phyloP scores from a whole-genome alignment of 1,139 yeast species.

The Saccharomyces uvarum region DNA sequence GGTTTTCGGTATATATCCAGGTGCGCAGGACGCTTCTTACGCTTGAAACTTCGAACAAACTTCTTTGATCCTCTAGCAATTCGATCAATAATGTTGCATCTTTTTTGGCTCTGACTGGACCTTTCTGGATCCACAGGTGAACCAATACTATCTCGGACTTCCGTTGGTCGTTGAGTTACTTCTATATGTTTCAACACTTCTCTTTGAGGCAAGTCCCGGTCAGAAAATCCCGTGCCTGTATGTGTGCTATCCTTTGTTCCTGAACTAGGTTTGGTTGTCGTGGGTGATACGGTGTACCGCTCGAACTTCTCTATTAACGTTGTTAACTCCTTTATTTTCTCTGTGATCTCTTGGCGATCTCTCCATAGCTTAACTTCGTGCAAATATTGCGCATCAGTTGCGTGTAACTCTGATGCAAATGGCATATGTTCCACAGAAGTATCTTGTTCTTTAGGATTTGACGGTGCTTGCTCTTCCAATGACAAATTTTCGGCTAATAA shows the following conservation, averaged over 20 bases:
- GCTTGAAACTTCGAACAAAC: constrained; percentile 5
- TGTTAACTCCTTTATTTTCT: constrained; percentile 10
- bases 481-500: background rate
- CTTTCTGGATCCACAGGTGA: background rate
- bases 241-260: no score
- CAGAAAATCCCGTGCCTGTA: background rate
- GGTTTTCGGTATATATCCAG: constrained; percentile 8
- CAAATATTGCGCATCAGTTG: background rate
- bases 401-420: no score
- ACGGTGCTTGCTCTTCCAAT: constrained; percentile 3
- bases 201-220: background rate
- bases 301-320: constrained; percentile 6
- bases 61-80: constrained; percentile 5
- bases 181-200: background rate
- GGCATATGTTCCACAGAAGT: background rate
- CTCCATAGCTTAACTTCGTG: background rate
- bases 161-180: background rate
- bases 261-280: constrained; percentile 2
- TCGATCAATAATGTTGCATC: background rate
- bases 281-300: constrained; percentile 6
- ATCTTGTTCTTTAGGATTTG: background rate
- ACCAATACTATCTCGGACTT: background rate
- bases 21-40: constrained; percentile 5
- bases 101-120: background rate
- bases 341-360: constrained; percentile 6